Base-by-base conservation (phyloP, 768 basidiomycete genomes). In the Mycena belliarum region DNA sequence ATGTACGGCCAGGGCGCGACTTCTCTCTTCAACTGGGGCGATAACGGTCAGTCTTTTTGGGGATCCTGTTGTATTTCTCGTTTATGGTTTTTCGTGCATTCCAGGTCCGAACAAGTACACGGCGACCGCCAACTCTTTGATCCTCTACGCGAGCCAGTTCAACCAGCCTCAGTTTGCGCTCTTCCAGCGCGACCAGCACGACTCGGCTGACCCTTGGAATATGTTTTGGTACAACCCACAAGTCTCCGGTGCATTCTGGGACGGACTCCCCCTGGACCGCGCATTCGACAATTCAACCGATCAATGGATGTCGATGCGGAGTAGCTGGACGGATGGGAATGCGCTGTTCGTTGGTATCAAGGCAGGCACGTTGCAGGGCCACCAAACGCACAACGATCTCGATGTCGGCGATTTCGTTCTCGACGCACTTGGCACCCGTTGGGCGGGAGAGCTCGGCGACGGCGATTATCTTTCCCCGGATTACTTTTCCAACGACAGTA, bases 331-430 rank as follows among this genome's bases (percentile, higher is more conserved):
- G 12, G 91, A 95, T 66, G 77, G 81, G 53, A 79, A 88, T 65
- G 93, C 92, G 4, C 66, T 91, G 20, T 98, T 83, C 75, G 84
- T 95, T 56, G 96, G 87, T 2, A 88, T 93, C 72, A 98, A 98
- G 76, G 90, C 89, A 4, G 93, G 96, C 28, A 81, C 76, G 52
- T 78, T 87, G 61, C 82, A 86, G 64, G 84, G 84, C 23, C 95
- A 95, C 71, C 94, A 98, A 76, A 95, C 93, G 0, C 95, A 97
- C 73, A 93, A 93, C 65, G 94, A 98, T 69, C 82, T 98, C 59
- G 97, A 99, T 69, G 83, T 81, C 49, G 97, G 97, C 61, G 93
- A 95, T 74, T 99, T 98, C 66, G 95, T 98, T 38, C 72, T 98
- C 29, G 97, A 99, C 69, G 95, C 95, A 12, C 78, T 96, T 65